Conservation (phyloP, 2,329 filamentous ascomycete species). For the Fusarium kyushuense region DNA sequence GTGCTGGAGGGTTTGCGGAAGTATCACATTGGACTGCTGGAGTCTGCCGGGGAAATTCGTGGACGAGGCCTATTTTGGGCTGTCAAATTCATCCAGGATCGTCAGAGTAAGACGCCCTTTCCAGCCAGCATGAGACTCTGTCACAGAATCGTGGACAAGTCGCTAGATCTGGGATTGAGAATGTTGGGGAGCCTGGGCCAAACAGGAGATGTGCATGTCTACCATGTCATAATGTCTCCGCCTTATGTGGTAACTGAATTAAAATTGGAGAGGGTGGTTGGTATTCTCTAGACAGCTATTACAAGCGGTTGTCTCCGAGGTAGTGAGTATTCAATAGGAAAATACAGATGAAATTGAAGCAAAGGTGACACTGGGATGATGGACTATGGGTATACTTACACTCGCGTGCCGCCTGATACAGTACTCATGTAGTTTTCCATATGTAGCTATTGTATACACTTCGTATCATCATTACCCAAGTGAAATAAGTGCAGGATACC, state of each 20-base stretch:
- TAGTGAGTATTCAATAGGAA: background rate
- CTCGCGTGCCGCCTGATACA: too few species aligned
- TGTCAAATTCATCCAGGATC: conserved; percentile 9
- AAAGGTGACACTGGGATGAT: background rate
- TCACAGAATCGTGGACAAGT: conserved; percentile 1
- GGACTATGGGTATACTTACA: background rate
- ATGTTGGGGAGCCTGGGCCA: conserved; percentile 10
- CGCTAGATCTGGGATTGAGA: background rate
- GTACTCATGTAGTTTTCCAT: background rate
- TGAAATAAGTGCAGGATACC: background rate
- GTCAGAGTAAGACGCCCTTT: background rate
- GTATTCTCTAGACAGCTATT: background rate
- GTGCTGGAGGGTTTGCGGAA: background rate
- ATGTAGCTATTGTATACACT: too few species aligned
- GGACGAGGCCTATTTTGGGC: conserved; percentile 16
- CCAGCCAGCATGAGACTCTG: background rate
- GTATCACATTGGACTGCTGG: background rate
- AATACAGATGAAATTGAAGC: background rate
- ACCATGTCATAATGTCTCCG: conserved; percentile 9
- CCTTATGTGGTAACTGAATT: conserved; percentile 3
- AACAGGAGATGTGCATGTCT: conserved; percentile 4
- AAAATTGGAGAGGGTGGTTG: background rate
- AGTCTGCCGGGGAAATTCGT: conserved; percentile 6
- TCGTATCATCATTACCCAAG: background rate
- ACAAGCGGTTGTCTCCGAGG: background rate